A percentile compares a stretch with the other conserved stretches of the same genome.
Evolutionary conservation across 2,329 filamentous ascomycete species (phyloP).

Genomic region (Fusarium luffae): DNA sequence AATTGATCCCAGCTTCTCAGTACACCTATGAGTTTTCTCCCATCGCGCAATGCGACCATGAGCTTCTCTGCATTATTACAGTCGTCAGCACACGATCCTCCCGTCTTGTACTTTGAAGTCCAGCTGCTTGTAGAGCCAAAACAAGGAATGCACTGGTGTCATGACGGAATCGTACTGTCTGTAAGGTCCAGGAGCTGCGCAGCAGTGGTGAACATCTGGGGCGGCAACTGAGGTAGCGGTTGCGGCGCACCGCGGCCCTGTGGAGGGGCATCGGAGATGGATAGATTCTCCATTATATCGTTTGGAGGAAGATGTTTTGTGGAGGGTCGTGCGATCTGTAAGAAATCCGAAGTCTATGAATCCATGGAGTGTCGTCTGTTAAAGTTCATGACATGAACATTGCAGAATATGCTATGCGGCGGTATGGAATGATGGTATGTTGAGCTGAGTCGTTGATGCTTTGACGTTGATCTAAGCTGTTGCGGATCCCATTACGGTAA

Average conservation of each 20-base stretch:
- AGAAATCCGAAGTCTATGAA: constrained; percentile 22
- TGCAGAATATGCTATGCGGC: constrained; percentile 25
- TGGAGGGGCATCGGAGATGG: constrained; percentile 61
- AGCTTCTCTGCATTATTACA: constrained; percentile 79
- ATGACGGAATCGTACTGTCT: constrained; percentile 77
- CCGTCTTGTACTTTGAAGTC: constrained; percentile 6
- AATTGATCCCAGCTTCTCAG: constrained; percentile 98
- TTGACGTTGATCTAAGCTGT: constrained; percentile 38
- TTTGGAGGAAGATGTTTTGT: constrained; percentile 14
- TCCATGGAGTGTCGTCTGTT: constrained; percentile 36
- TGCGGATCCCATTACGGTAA: constrained; percentile 40
- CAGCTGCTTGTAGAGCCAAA: background rate
- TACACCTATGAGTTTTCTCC: constrained; percentile 92
- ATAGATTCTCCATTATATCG: constrained; percentile 65
- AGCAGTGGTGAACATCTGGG: constrained; percentile 98
- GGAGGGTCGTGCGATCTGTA: constrained; percentile 6
- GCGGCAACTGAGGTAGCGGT: constrained; percentile 74
- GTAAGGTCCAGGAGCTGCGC: constrained; percentile 95
- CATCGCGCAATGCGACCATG: constrained; percentile 89
- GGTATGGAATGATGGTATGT: constrained; percentile 28
- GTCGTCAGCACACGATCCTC: constrained; percentile 44
- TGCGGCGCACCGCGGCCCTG: constrained; percentile 57
- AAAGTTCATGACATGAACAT: constrained; percentile 43
- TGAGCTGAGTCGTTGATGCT: constrained; percentile 40
- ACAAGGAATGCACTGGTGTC: constrained; percentile 18